Percentiles rank a stretch among this genome's conserved stretches.
These are phyloP conservation scores for Coffea humblotiana DNA, from an alignment of 305 asterid species.

Conservation along the genomic window DNA sequence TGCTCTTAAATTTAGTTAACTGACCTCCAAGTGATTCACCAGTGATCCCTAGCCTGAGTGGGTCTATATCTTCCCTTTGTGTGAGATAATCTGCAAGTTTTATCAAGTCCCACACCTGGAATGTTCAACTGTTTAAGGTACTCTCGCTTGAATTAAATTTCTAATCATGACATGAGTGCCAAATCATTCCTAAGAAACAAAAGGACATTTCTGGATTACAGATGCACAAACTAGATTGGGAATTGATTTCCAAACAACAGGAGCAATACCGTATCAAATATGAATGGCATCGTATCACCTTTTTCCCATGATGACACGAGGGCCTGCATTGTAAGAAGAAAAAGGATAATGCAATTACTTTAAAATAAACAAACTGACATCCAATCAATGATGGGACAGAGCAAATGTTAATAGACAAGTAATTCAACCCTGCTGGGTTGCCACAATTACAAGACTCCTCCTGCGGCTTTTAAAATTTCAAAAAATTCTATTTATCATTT, in stretches of 20 bases:
- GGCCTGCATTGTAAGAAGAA: constrained; percentile 49
- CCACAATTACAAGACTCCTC: background rate
- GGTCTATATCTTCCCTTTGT: constrained; percentile 78
- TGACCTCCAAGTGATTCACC: constrained; percentile 99
- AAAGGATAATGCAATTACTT: background rate
- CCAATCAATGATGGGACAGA: background rate
- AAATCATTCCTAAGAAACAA: background rate
- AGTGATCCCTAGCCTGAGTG: constrained; percentile 75
- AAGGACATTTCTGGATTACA: background rate
- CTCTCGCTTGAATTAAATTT: background rate
- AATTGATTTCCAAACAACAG: background rate
- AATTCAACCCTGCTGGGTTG: background rate
- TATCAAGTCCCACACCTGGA: constrained; percentile 87
- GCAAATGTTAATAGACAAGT: background rate
- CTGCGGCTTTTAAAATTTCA: background rate
- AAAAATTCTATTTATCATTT: background rate
- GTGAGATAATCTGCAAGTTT: constrained; percentile 89
- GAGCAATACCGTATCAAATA: constrained; percentile 68
- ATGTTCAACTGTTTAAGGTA: background rate
- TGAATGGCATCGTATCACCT: constrained; percentile 88
- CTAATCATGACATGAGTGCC: background rate
- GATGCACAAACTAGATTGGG: background rate
- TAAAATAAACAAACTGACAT: background rate
- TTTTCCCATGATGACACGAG: constrained; percentile 77
- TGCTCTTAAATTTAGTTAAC: constrained; percentile 25